Evolutionary conservation across 352 stramenopile species (phyloP), one percentile per base, ranked within the genome.

Genomic region (Phytophthora pinifolia): DNA sequence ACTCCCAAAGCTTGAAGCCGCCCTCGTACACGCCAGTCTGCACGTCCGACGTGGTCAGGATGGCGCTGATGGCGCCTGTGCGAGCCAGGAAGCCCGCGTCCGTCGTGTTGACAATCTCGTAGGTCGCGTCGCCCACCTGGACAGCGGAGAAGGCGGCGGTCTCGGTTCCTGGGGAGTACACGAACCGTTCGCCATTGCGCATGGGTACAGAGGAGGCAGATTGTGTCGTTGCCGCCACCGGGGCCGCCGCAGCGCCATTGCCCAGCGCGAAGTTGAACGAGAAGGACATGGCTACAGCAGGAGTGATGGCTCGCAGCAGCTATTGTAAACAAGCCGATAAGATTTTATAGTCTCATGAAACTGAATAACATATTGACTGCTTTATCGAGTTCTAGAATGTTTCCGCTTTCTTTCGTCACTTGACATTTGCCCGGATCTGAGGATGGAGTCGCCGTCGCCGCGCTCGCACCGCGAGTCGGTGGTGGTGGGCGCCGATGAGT

Each of bases 1-100:
- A 87, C 54, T 94, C 85, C 85, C 85, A 94, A 9, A 94, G 65
- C 63, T 94, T 94, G 60, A 94, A 93, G 17, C 85, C 85, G 29
- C 84, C 85, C 72, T 94, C 85, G 46, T 94, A 94, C 22, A 94
- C 81, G 36, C 83, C 81, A 8, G 73, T 78, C 46, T 92, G 59
- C 14, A 94, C 61, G 42, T 94, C 85, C 0, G 81, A 90, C 4
- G 79, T 85, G 25, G 66, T 88, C 32, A 94, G 52, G 7, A 92
- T 82, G 8, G 72, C 75, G 46, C 67, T 65, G 20, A 94, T 89
- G 14, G 60, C 59, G 35, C 83, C 84, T 7, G 79, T 90, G 18
- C 65, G 67, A 8, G 64, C 57, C 30, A 83, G 53, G 45, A 89
- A 89, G 22, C 45, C 50, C 8, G 63, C 43, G 43, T 83, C 63